These are phyloP conservation scores for Lentinula detonsa DNA, from an alignment of 768 basidiomycete genomes.

Conservation along the genomic window DNA sequence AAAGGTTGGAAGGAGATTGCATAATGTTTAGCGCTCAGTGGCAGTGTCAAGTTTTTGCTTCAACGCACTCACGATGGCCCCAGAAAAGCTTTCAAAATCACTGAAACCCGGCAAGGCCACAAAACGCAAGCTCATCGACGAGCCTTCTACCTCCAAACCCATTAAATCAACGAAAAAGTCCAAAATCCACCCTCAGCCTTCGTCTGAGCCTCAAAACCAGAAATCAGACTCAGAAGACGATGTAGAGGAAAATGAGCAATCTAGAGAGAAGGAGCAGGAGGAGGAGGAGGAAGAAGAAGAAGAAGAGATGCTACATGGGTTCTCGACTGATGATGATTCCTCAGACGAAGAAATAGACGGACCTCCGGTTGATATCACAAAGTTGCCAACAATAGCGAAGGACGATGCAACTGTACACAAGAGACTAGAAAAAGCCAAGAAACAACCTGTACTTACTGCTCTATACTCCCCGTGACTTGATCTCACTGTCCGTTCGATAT, in stretches of 20 bases:
- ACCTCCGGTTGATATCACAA: constrained; percentile 55
- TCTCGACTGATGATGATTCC: constrained; percentile 72
- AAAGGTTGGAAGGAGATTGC: not conserved
- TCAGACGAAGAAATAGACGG: constrained; percentile 69
- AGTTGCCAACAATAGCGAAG: constrained; percentile 82
- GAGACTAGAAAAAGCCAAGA: constrained; percentile 54
- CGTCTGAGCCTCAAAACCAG: not conserved
- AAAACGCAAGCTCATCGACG: not conserved
- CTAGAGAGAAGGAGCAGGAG: not conserved
- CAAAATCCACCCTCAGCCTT: not conserved
- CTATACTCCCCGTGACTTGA: not conserved
- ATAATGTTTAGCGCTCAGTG: not conserved
- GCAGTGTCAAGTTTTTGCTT: not conserved
- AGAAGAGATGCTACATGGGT: constrained; percentile 50
- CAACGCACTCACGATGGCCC: not conserved
- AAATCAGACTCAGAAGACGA: constrained; percentile 1
- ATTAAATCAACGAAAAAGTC: constrained; percentile 3
- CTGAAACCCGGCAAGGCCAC: not conserved
- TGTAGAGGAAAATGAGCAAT: not conserved
- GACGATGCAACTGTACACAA: constrained; percentile 76
- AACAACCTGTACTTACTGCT: constrained; percentile 53
- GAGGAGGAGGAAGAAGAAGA: constrained; percentile 9
- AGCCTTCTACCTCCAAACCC: not conserved
- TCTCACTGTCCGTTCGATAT: not conserved
- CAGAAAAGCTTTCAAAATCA: not conserved